phyloP scores from a whole-genome alignment of 805 yeast genomes.

The Candida peoriensis region DNA sequence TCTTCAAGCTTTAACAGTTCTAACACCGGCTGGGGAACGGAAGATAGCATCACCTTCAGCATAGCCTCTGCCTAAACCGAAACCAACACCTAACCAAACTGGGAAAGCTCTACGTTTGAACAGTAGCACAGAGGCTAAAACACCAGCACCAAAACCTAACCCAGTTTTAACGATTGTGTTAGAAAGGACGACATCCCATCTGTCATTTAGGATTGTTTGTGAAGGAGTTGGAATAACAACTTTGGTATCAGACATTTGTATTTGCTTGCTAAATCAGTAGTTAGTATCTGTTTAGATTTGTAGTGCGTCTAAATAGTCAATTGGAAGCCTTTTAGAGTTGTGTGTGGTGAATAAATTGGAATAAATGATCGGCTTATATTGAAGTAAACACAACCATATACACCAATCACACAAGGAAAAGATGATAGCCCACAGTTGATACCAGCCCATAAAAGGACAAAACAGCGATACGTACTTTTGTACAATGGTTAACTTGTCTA shows the following conservation, averaged over 20 bases:
- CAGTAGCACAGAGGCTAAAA: conserved; percentile 80
- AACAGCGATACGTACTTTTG: no score
- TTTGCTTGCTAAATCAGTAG: not conserved
- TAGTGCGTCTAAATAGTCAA: no score
- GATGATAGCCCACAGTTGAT: no score
- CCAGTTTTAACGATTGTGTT: conserved; percentile 94
- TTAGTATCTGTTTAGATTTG: conserved; percentile 2
- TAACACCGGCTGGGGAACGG: conserved; percentile 75
- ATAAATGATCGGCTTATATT: no score
- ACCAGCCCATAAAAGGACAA: no score
- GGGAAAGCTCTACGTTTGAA: conserved; percentile 96
- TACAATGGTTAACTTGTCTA: no score
- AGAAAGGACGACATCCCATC: conserved; percentile 95
- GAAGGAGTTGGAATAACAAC: conserved; percentile 37
- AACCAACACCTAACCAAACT: conserved; percentile 95
- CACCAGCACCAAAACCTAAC: conserved; percentile 95
- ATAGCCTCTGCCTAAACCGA: conserved; percentile 96
- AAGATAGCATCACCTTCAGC: conserved; percentile 98
- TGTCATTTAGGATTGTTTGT: conserved; percentile 57
- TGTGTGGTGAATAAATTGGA: no score
- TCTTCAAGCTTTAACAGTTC: conserved; percentile 61
- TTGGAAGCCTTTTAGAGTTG: no score
- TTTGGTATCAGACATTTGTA: conserved; percentile 16
- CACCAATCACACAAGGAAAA: no score
- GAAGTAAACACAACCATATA: no score